Percentiles rank a stretch among this genome's conserved stretches.
Conservation (phyloP, 257 asterid species). For the Salvia rosmarinus region DNA sequence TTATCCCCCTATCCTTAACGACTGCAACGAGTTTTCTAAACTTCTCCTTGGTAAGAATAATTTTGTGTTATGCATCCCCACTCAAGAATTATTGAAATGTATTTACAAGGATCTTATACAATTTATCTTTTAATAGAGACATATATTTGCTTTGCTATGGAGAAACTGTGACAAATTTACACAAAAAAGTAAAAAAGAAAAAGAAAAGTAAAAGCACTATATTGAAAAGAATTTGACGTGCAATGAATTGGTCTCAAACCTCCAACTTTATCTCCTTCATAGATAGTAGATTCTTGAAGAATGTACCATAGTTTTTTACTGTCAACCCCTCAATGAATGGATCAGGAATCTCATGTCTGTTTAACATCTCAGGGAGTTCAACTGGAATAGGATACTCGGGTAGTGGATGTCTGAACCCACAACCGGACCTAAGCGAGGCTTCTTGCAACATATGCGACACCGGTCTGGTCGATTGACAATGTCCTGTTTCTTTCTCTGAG, state of each 20-base stretch:
- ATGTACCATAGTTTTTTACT: constrained; percentile 47
- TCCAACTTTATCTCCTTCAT: constrained; percentile 96
- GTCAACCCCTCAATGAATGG: constrained; percentile 57
- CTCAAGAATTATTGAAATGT: no score
- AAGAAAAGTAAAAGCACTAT: no score
- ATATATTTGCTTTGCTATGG: no score
- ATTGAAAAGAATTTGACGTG: neutral
- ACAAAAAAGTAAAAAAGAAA: no score
- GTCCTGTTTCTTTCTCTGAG: constrained; percentile 55
- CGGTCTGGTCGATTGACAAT: constrained; percentile 40
- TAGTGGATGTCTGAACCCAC: constrained; percentile 41
- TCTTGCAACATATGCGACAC: constrained; percentile 53
- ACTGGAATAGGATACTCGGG: constrained; percentile 59
- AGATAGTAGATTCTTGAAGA: constrained; percentile 63
- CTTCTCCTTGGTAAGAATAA: no score
- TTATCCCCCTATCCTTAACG: no score
- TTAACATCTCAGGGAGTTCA: constrained; percentile 57
- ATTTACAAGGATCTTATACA: no score
- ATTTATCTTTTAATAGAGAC: no score
- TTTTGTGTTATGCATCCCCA: no score
- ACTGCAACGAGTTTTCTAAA: no score
- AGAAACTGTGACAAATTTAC: no score
- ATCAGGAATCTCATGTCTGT: constrained; percentile 59
- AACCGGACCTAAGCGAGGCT: constrained; percentile 51
- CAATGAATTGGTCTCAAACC: constrained; percentile 47